Evolutionary conservation across 2,329 filamentous ascomycete species (phyloP).

Genomic region (Verticillium albo-atrum): DNA sequence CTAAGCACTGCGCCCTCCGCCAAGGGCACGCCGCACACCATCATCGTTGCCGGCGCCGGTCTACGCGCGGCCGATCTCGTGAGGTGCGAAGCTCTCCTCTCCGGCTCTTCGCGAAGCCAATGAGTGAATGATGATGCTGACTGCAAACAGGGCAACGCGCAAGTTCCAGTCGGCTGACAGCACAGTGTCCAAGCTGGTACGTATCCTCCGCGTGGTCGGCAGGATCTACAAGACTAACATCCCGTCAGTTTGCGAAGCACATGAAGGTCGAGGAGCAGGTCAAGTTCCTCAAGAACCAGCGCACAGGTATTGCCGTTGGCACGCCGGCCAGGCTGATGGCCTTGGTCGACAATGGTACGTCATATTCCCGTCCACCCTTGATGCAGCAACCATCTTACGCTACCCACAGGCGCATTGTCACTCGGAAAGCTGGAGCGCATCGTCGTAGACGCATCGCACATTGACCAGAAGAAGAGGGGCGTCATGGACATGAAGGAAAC

Average conservation of each 20-base stretch:
- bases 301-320: conserved; percentile 83
- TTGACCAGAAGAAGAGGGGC: conserved; percentile 91
- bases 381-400: neutral
- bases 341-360: conserved; percentile 72
- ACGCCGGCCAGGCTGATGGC: conserved; percentile 82
- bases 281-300: conserved; percentile 62
- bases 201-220: conserved; percentile 9
- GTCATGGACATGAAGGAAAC: conserved; percentile 95
- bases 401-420: conserved; percentile 56
- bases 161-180: conserved; percentile 76
- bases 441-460: conserved; percentile 85
- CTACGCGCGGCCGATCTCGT: conserved; percentile 82
- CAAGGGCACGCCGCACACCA: conserved; percentile 74
- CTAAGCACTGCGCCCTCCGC: conserved; percentile 63
- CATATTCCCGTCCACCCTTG: neutral
- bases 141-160: conserved; percentile 55
- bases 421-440: conserved; percentile 70
- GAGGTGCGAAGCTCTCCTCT: conserved; percentile 44
- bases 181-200: conserved; percentile 74
- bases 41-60: conserved; percentile 82
- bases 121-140: neutral
- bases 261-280: conserved; percentile 91
- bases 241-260: conserved; percentile 78
- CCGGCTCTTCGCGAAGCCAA: neutral
- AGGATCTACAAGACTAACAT: neutral